phyloP scores from a whole-genome alignment of 2,329 filamentous ascomycete species.

The Acephala macrosclerotiorum region DNA sequence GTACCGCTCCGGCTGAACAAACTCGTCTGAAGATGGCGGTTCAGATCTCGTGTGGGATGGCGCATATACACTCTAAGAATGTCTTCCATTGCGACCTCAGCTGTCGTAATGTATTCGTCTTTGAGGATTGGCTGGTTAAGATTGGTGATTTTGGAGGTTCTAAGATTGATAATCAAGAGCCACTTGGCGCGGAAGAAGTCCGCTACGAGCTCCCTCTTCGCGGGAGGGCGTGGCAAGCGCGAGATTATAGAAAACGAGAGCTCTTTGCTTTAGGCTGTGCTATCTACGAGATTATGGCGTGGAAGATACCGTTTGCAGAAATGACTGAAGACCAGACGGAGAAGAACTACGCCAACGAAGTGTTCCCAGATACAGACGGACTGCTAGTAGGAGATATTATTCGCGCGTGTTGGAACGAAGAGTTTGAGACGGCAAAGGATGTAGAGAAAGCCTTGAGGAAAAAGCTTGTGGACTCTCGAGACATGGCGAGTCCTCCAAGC shows the following conservation, averaged over 20 bases:
- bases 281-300: conserved; percentile 29
- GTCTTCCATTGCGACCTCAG: conserved; percentile 22
- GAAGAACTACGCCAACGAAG: conserved; percentile 23
- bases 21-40: too few relatives aligned
- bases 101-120: conserved; percentile 25
- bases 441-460: too few relatives aligned
- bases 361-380: conserved; percentile 19
- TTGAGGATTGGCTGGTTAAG: conserved; percentile 20
- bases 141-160: conserved; percentile 24
- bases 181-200: conserved; percentile 6
- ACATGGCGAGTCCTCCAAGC: too few relatives aligned
- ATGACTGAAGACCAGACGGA: conserved; percentile 21
- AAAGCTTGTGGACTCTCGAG: too few relatives aligned
- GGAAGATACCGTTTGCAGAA: conserved; percentile 25
- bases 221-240: conserved; percentile 10
- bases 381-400: conserved; percentile 24
- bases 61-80: conserved; percentile 20
- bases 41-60: too few relatives aligned
- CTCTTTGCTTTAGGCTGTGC: conserved; percentile 25
- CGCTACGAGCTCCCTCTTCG: conserved; percentile 12
- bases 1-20: too few relatives aligned
- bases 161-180: neutral
- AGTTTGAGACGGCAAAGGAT: conserved; percentile 20
- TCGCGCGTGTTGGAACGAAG: conserved; percentile 22
- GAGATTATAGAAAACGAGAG: conserved; percentile 20